These are phyloP conservation scores for Backusella liffmaniae DNA, from an alignment of 192 early-diverging fungal species.

Conservation along the genomic window DNA sequence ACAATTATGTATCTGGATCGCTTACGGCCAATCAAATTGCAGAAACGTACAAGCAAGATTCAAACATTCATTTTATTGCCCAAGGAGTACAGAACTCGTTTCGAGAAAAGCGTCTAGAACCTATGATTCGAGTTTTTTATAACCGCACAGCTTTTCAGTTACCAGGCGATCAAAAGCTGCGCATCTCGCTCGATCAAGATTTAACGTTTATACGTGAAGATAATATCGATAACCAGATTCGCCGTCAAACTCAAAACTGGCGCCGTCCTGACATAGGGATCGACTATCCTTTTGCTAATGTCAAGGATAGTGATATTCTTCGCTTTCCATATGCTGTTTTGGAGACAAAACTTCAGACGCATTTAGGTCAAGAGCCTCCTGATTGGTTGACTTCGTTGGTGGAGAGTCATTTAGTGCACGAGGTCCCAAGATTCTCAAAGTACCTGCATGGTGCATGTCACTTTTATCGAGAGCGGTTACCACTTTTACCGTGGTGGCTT, in stretches of 20 bases:
- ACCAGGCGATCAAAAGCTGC: constrained; percentile 87
- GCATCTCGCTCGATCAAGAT: constrained; percentile 97
- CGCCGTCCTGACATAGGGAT: constrained; percentile 83
- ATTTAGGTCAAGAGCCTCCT: constrained; percentile 65
- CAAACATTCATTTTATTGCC: constrained; percentile 70
- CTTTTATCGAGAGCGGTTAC: constrained; percentile 30
- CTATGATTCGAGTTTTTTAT: constrained; percentile 90
- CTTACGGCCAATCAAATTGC: constrained; percentile 75
- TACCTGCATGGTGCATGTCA: constrained; percentile 72
- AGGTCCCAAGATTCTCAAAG: constrained; percentile 85
- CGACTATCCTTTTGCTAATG: constrained; percentile 77
- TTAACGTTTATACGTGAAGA: constrained; percentile 96
- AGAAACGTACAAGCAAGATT: constrained; percentile 70
- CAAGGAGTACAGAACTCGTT: constrained; percentile 74
- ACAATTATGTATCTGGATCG: constrained; percentile 75
- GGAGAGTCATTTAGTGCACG: constrained; percentile 71
- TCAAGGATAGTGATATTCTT: constrained; percentile 71
- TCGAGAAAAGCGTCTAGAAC: constrained; percentile 67
- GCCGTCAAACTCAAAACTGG: constrained; percentile 82
- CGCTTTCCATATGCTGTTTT: constrained; percentile 95
- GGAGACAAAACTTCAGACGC: constrained; percentile 81
- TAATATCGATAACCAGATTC: constrained; percentile 57
- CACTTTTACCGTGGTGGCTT: constrained; percentile 39
- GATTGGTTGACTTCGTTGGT: constrained; percentile 77
- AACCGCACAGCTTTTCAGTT: constrained; percentile 99